Conservation (phyloP, 768 basidiomycete species). For the Mycena chlorophos region DNA sequence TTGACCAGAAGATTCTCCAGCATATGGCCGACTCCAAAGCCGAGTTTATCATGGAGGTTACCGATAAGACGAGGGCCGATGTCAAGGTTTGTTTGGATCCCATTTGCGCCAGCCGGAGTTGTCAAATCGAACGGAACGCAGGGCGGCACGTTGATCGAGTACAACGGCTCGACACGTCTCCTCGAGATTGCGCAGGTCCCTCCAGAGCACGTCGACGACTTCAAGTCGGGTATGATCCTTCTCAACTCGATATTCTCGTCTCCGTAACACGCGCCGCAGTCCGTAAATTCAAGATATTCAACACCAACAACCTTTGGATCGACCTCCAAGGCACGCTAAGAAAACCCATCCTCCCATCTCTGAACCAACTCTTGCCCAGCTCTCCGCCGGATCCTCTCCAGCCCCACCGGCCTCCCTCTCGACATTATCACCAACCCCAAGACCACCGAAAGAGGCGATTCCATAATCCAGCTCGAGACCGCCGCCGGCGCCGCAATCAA, state of each 20-base stretch:
- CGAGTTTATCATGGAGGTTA: slow-evolving; percentile 96
- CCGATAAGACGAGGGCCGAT: slow-evolving; percentile 94
- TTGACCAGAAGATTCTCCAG: slow-evolving; percentile 79
- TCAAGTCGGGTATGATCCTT: slow-evolving; percentile 53
- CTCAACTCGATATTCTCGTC: background rate
- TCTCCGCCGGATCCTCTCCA: slow-evolving; percentile 74
- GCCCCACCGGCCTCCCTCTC: slow-evolving; percentile 58
- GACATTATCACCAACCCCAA: slow-evolving; percentile 83
- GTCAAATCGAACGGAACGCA: slow-evolving; percentile 47
- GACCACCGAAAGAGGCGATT: slow-evolving; percentile 64
- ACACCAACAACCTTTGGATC: slow-evolving; percentile 69
- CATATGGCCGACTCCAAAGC: slow-evolving; percentile 81
- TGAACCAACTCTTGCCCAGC: slow-evolving; percentile 36
- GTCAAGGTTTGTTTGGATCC: slow-evolving; percentile 37
- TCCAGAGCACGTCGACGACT: slow-evolving; percentile 87
- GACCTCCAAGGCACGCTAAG: slow-evolving; percentile 40
- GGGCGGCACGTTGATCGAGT: slow-evolving; percentile 89
- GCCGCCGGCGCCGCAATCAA: slow-evolving; percentile 93
- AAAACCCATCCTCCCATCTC: background rate
- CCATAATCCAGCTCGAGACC: slow-evolving; percentile 83
- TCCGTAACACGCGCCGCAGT: slow-evolving; percentile 30
- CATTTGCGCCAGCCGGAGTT: background rate
- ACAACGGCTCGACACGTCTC: slow-evolving; percentile 82
- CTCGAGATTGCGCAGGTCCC: slow-evolving; percentile 96
- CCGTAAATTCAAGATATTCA: slow-evolving; percentile 81